Evolutionary conservation across 805 yeast genomes (phyloP).

Genomic region (Candida quercuum): DNA sequence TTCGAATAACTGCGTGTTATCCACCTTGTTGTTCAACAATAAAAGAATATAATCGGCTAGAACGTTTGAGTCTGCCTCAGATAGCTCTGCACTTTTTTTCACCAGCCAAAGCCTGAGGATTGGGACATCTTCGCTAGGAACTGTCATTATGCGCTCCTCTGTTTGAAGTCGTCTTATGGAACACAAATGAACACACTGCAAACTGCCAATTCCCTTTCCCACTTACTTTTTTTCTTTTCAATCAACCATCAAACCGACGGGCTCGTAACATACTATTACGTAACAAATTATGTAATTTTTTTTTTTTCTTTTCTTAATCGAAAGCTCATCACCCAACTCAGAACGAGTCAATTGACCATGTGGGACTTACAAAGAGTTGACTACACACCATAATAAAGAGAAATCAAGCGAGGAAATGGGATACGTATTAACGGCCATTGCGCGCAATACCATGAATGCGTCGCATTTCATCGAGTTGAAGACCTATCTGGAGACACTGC

Average conservation of each 20-base stretch:
- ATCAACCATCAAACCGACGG: too few species aligned
- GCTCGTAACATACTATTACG: too few species aligned
- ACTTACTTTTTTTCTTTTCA: too few species aligned
- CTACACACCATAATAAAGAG: background rate
- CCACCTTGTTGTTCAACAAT: conserved; percentile 31
- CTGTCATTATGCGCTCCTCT: conserved; percentile 10
- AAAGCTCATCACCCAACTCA: too few species aligned
- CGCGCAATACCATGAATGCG: conserved; percentile 17
- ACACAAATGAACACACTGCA: too few species aligned
- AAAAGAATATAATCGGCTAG: conserved; percentile 41
- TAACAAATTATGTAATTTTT: too few species aligned
- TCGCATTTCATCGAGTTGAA: conserved; percentile 20
- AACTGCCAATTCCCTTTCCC: too few species aligned
- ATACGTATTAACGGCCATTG: conserved; percentile 25
- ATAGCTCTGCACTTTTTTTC: conserved; percentile 13
- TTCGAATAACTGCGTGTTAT: conserved; percentile 27
- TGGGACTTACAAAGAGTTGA: background rate
- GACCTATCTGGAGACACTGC: conserved; percentile 23
- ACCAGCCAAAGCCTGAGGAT: conserved; percentile 26
- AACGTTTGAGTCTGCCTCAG: conserved; percentile 38
- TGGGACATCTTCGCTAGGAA: conserved; percentile 9
- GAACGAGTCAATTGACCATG: too few species aligned
- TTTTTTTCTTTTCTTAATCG: too few species aligned
- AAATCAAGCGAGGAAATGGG: background rate
- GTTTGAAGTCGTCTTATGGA: too few species aligned